phyloP scores from a whole-genome alignment of 768 basidiomycete genomes.

The Mrakia hoshinonis region DNA sequence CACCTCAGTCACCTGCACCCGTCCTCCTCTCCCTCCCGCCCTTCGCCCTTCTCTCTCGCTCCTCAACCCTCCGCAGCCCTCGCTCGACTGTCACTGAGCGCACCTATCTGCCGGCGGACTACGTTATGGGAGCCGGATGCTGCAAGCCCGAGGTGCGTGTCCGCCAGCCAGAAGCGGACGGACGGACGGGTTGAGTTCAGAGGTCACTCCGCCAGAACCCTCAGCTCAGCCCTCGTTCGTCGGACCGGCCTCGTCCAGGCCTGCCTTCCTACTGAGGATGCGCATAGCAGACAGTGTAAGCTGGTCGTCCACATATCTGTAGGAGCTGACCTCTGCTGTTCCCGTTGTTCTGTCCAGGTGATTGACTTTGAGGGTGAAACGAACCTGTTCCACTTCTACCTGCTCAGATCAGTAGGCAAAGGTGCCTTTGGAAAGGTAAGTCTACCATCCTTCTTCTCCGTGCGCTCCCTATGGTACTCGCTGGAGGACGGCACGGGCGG shows the following conservation, averaged over 20 bases:
- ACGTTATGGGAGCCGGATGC: slow-evolving; percentile 73
- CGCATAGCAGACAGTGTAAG: no score
- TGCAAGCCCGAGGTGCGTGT: slow-evolving; percentile 65
- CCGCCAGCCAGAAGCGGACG: no score
- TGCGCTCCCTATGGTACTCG: not conserved
- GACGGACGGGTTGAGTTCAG: not conserved
- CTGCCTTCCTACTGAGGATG: no score
- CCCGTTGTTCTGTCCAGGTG: slow-evolving; percentile 45
- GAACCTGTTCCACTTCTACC: slow-evolving; percentile 91
- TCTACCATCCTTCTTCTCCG: slow-evolving; percentile 8
- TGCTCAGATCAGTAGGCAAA: slow-evolving; percentile 89
- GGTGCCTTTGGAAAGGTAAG: slow-evolving; percentile 95
- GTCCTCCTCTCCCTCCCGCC: no score
- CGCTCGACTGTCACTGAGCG: no score
- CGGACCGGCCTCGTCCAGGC: not conserved
- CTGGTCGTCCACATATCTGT: no score
- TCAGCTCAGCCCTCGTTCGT: not conserved
- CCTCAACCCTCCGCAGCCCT: no score
- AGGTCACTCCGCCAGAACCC: not conserved
- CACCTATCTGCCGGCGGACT: no score
- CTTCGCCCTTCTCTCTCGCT: no score
- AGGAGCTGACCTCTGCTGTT: not conserved
- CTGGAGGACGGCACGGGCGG: not conserved
- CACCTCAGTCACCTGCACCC: no score
- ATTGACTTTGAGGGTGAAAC: slow-evolving; percentile 80